A percentile compares a stretch with the other conserved stretches of the same genome.
phyloP scores from a whole-genome alignment of 805 yeast species.

The Spathaspora girioi region DNA sequence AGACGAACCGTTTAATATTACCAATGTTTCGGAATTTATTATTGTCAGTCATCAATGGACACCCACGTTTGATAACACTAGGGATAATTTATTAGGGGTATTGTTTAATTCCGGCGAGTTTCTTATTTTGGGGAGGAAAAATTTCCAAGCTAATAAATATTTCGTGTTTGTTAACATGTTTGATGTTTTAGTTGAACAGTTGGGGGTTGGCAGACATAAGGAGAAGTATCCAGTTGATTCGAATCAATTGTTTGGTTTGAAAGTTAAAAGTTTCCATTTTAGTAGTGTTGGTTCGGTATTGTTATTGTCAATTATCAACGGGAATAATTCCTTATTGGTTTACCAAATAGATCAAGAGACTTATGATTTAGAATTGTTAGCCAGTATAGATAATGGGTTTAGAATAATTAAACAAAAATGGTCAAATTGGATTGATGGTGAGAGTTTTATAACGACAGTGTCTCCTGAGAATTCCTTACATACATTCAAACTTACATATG shows the following conservation, averaged over 20 bases:
- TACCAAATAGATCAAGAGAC: conserved; percentile 2
- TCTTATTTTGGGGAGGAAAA: conserved; percentile 25
- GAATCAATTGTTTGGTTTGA: conserved; percentile 18
- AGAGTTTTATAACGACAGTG: conserved; percentile 3
- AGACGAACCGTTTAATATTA: conserved; percentile 26
- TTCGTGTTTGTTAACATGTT: conserved; percentile 23
- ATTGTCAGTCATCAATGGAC: conserved; percentile 37
- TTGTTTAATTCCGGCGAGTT: conserved; percentile 37
- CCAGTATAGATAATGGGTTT: not conserved
- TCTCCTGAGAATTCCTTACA: conserved; percentile 7
- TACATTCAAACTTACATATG: not conserved
- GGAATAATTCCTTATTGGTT: conserved; percentile 5
- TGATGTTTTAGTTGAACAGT: conserved; percentile 18
- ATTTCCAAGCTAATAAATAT: conserved; percentile 20
- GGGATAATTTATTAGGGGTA: conserved; percentile 29
- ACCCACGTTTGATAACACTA: conserved; percentile 15
- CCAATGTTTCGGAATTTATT: conserved; percentile 28
- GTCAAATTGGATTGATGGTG: conserved; percentile 9
- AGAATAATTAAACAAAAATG: conserved; percentile 10
- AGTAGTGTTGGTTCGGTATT: not conserved
- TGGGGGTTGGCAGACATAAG: conserved; percentile 13
- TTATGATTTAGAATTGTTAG: not conserved
- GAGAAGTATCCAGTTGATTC: conserved; percentile 18
- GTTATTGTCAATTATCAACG: conserved; percentile 4
- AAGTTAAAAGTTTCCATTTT: conserved; percentile 26